Evolutionary conservation across 768 basidiomycete genomes (phyloP).

Genomic region (Lanmaoa pseudosensibilis): DNA sequence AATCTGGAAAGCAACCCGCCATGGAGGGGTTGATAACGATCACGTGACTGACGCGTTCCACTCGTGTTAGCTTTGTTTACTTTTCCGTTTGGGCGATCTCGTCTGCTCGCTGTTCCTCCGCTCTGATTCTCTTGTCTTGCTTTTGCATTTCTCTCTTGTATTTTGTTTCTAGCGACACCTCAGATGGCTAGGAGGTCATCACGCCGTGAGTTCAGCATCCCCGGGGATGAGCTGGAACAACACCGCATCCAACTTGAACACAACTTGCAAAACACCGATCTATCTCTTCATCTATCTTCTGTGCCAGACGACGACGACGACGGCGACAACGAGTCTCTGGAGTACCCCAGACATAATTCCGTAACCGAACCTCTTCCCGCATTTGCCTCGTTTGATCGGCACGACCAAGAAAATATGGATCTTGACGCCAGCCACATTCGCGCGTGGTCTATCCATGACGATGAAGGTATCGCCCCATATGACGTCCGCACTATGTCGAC

Average conservation of each 20-base stretch:
- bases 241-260: conserved; percentile 77
- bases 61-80: conserved; percentile 22
- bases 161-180: conserved; percentile 16
- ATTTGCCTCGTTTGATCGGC: conserved; percentile 60
- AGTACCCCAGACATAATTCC: conserved; percentile 71
- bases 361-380: conserved; percentile 56
- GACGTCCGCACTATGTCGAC: conserved; percentile 76
- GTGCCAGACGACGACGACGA: conserved; percentile 40
- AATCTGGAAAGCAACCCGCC: conserved; percentile 20
- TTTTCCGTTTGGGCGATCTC: neutral
- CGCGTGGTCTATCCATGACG: conserved; percentile 63
- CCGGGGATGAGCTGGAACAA: conserved; percentile 72
- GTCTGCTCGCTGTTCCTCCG: conserved; percentile 7
- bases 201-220: conserved; percentile 53
- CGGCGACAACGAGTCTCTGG: conserved; percentile 52
- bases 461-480: conserved; percentile 67
- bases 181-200: conserved; percentile 28
- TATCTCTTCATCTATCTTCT: conserved; percentile 70
- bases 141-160: conserved; percentile 18
- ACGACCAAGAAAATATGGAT: conserved; percentile 49
- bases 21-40: conserved; percentile 14
- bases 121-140: conserved; percentile 8
- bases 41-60: conserved; percentile 33
- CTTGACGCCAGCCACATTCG: conserved; percentile 51
- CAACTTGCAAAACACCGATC: conserved; percentile 70